Evolutionary conservation across 768 basidiomycete species (phyloP).

Genomic region (Panus rudis): DNA sequence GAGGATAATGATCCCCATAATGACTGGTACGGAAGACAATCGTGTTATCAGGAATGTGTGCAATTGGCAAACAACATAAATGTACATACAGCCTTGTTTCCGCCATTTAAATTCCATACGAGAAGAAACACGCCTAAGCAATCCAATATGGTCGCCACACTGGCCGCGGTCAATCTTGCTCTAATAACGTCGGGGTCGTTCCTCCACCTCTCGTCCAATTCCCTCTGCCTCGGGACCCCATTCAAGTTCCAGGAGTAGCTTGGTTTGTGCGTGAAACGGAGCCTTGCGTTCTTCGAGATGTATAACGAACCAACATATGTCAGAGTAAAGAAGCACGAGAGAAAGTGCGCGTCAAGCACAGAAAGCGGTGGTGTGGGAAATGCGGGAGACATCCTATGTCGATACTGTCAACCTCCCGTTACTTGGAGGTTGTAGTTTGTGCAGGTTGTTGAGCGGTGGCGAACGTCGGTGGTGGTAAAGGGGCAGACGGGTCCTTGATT

Average conservation of each 20-base stretch:
- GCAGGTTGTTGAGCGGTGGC: too few species aligned
- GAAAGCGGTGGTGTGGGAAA: conserved; percentile 18
- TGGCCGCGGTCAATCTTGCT: conserved; percentile 67
- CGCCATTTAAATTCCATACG: conserved; percentile 25
- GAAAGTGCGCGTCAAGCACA: conserved; percentile 35
- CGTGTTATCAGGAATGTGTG: not conserved
- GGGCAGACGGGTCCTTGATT: too few species aligned
- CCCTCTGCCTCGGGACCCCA: conserved; percentile 23
- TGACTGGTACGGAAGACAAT: not conserved
- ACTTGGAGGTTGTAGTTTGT: too few species aligned
- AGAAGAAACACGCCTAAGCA: conserved; percentile 44
- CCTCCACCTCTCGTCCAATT: conserved; percentile 49
- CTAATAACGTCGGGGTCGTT: conserved; percentile 83
- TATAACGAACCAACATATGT: conserved; percentile 85
- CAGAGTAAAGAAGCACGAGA: conserved; percentile 52
- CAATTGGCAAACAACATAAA: not conserved
- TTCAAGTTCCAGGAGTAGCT: conserved; percentile 12
- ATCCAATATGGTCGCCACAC: conserved; percentile 52
- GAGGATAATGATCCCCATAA: conserved; percentile 17
- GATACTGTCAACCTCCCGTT: not conserved
- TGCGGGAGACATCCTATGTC: conserved; percentile 9
- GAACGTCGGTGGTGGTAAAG: too few species aligned
- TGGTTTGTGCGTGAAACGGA: conserved; percentile 38
- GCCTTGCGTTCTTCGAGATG: conserved; percentile 55
- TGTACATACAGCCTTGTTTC: not conserved